Conservation (phyloP, 768 basidiomycete genomes). For the Terana coerulea region DNA sequence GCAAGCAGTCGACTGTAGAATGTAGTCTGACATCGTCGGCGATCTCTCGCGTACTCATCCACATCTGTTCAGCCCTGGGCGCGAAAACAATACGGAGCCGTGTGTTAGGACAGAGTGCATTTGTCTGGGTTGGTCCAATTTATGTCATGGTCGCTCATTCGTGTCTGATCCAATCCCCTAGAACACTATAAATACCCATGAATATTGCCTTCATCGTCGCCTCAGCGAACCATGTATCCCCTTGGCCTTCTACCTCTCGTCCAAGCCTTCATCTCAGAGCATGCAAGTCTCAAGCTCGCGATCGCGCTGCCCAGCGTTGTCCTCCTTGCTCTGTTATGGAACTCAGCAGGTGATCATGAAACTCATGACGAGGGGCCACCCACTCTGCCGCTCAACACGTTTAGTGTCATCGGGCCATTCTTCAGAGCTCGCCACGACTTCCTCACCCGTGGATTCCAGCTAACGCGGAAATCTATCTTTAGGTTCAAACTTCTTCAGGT, state of each 20-base stretch:
- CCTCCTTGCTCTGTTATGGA: slow-evolving; percentile 37
- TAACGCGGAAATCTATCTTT: slow-evolving; percentile 61
- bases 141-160: background rate
- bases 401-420: slow-evolving; percentile 62
- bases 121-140: slow-evolving; percentile 1
- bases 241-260: slow-evolving; percentile 38
- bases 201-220: slow-evolving; percentile 3
- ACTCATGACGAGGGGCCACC: slow-evolving; percentile 46
- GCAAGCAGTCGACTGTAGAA: background rate
- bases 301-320: slow-evolving; percentile 28
- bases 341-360: slow-evolving; percentile 32
- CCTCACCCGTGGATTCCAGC: slow-evolving; percentile 65
- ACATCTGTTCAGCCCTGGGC: too few relatives aligned
- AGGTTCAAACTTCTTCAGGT: slow-evolving; percentile 69
- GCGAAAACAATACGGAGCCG: too few relatives aligned
- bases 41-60: background rate
- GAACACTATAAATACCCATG: slow-evolving; percentile 10
- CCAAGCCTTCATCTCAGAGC: slow-evolving; percentile 33
- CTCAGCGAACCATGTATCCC: slow-evolving; percentile 34
- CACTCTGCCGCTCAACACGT: slow-evolving; percentile 52
- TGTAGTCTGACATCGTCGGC: background rate
- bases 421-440: slow-evolving; percentile 71
- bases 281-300: slow-evolving; percentile 30
- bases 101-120: too few relatives aligned
- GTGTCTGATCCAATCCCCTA: slow-evolving; percentile 13